Base-by-base conservation (phyloP, 2,329 filamentous ascomycete genomes). In the Aspergillus felis region DNA sequence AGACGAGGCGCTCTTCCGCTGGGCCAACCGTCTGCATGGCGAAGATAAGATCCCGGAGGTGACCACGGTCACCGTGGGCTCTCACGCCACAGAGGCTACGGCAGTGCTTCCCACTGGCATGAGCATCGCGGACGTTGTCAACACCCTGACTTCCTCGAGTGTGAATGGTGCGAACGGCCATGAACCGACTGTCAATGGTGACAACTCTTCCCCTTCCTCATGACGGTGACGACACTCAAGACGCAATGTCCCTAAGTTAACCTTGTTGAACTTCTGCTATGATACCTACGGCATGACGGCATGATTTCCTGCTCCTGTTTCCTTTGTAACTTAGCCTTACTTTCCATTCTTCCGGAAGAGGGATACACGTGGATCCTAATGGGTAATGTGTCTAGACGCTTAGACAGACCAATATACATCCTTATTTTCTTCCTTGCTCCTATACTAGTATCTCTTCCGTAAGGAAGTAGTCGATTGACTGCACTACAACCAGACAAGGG, bases 1-100 rank as follows among this genome's bases (percentile, higher is more conserved):
- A 66, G 91, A 96, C 63, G 92, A 97, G 70, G 87, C 89, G 68
- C 87, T 96, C 41, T 97, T 96, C 77, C 87, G 87, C 61, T 97
- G 92, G 93, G 93, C 92, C n/a, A 96, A 96, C 75, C 78, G 83
- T 27, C 77, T 96, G 9, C 79, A 80, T 20, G 79, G 82, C 4
- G 76, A 81, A 3, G 79, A 81, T 10, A 74, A 76, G 3, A 81
- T 91, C 48, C 75, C 84, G 57, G 80, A 90, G 53, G 90, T 95
- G 5, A 84, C 87, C 48, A 96, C 92, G 2, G 90, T 96, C 35
- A 94, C 89, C 62, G 81, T 96, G 29, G 91, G 92, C 51, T 87
- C 82, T 66, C 84, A 91, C 65, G 95, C 91, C 74, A 96, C 92
- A 0, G 89, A 94, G 71, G 93, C 93, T 10, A 86, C 84, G 51